phyloP scores from a whole-genome alignment of 768 basidiomycete species.

The Asterophora lycoperdoides region DNA sequence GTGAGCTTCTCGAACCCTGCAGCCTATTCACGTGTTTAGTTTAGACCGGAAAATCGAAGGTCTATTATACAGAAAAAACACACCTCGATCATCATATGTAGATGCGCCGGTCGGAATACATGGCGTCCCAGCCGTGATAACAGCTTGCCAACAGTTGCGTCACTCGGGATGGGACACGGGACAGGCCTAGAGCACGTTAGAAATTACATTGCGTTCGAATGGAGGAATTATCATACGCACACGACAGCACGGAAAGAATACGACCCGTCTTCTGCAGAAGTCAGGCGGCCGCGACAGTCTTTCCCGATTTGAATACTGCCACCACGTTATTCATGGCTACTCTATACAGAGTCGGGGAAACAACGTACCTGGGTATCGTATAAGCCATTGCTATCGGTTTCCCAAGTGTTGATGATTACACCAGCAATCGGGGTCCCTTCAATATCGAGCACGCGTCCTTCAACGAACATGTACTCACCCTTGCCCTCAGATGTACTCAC shows the following conservation, averaged over 20 bases:
- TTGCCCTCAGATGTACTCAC: too few relatives aligned
- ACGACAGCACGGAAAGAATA: slow-evolving; percentile 73
- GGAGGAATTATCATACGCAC: slow-evolving; percentile 21
- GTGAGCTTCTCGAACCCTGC: slow-evolving; percentile 68
- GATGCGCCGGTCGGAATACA: slow-evolving; percentile 72
- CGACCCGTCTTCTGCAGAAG: slow-evolving; percentile 53
- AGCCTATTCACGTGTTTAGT: slow-evolving; percentile 34
- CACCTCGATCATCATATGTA: slow-evolving; percentile 71
- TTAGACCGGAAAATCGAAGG: background rate
- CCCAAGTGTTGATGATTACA: slow-evolving; percentile 80
- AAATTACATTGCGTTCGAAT: background rate
- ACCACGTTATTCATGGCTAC: too few relatives aligned
- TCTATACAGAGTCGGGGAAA: too few relatives aligned
- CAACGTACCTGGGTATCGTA: slow-evolving; percentile 34
- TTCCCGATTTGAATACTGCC: slow-evolving; percentile 49
- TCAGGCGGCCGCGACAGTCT: slow-evolving; percentile 71
- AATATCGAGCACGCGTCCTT: slow-evolving; percentile 63
- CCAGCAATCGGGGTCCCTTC: slow-evolving; percentile 60
- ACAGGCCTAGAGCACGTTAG: slow-evolving; percentile 33
- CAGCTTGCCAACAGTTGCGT: slow-evolving; percentile 71
- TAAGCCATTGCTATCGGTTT: slow-evolving; percentile 61
- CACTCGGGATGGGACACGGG: slow-evolving; percentile 73
- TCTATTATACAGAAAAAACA: background rate
- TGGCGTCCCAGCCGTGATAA: slow-evolving; percentile 58
- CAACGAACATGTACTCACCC: slow-evolving; percentile 79